A percentile compares a stretch with the other conserved stretches of the same genome.
Conservation (phyloP, 2,329 filamentous ascomycete genomes). For the Fusarium sterilihyphosum region DNA sequence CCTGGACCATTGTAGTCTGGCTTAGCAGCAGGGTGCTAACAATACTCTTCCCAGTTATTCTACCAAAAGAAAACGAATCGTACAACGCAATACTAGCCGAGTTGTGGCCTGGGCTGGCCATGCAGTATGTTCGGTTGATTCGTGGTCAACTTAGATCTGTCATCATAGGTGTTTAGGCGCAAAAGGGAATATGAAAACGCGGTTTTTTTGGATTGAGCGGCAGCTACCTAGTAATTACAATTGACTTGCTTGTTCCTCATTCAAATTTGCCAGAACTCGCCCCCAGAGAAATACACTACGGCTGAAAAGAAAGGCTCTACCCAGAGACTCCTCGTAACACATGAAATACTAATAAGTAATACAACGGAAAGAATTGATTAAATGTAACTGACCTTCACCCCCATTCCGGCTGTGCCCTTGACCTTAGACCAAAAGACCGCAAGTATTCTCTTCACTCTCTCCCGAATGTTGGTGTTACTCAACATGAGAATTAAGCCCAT, state of each 20-base stretch:
- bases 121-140: constrained; percentile 23
- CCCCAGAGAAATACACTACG: constrained; percentile 24
- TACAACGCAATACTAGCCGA: constrained; percentile 63
- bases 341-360: constrained; percentile 37
- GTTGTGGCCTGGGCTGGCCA: constrained; percentile 60
- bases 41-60: constrained; percentile 58
- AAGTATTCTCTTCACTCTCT: constrained; percentile 76
- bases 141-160: constrained; percentile 20
- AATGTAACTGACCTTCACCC: constrained; percentile 96
- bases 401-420: constrained; percentile 89
- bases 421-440: constrained; percentile 82
- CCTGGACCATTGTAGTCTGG: background rate
- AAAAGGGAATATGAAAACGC: constrained; percentile 20
- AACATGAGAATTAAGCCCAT: constrained; percentile 81
- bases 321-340: constrained; percentile 46
- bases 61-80: constrained; percentile 76
- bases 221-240: constrained; percentile 26
- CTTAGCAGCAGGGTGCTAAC: constrained; percentile 26
- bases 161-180: constrained; percentile 40
- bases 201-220: constrained; percentile 11
- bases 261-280: constrained; percentile 23
- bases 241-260: constrained; percentile 17
- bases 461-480: constrained; percentile 77
- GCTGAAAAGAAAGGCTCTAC: constrained; percentile 26
- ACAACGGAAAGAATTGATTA: constrained; percentile 53